Percentiles rank a stretch among this genome's conserved stretches.
phyloP scores from a whole-genome alignment of 352 stramenopile species.

The Phytophthora multivora region DNA sequence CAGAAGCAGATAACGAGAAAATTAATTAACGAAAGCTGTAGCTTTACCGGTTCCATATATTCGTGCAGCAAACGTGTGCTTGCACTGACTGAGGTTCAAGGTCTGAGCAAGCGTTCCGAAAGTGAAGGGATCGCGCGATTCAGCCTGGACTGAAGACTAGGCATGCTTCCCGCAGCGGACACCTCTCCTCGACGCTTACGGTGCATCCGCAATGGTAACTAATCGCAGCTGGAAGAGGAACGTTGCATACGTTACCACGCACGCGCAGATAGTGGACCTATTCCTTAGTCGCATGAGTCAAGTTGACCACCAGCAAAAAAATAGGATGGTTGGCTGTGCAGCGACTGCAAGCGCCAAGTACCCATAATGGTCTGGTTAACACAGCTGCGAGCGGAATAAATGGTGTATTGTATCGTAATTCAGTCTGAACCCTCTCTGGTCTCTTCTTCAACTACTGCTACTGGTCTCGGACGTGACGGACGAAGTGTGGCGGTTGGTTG shows the following conservation, averaged over 20 bases:
- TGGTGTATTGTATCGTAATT: constrained; percentile 14
- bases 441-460: constrained; percentile 19
- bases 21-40: no score
- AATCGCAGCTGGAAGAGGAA: neutral
- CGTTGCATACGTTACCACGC: neutral
- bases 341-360: neutral
- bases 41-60: no score
- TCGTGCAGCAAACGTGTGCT: neutral
- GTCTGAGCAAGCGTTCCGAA: no score
- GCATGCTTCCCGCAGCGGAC: constrained; percentile 4
- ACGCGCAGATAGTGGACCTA: neutral
- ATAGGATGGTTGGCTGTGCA: neutral
- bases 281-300: neutral
- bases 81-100: no score
- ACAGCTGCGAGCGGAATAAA: constrained; percentile 7
- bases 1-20: neutral
- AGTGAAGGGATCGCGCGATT: neutral
- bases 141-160: neutral
- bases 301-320: constrained; percentile 1
- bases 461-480: constrained; percentile 28
- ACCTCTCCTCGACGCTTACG: constrained; percentile 3
- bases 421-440: neutral
- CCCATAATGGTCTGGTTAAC: neutral
- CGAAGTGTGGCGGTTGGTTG: constrained; percentile 8
- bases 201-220: constrained; percentile 3